These are phyloP conservation scores for Sequoiadendron giganteum DNA, from an alignment of 75 land plant genomes.

Conservation along the genomic window DNA sequence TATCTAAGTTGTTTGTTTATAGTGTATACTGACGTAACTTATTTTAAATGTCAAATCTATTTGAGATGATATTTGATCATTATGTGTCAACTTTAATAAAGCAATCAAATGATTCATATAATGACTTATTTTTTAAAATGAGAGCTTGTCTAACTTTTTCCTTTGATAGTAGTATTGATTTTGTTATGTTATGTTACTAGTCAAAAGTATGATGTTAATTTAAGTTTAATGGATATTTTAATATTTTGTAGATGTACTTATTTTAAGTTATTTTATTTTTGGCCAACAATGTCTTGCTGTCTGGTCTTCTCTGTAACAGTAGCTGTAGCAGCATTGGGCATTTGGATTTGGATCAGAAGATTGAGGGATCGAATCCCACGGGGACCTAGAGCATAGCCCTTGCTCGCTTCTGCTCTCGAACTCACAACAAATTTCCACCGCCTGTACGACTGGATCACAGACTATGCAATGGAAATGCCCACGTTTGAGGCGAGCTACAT, in stretches of 20 bases:
- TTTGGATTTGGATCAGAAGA: not conserved
- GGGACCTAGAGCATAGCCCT: not conserved
- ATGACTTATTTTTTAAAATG: too few relatives aligned
- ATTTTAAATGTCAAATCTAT: too few relatives aligned
- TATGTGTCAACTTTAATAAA: too few relatives aligned
- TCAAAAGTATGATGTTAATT: too few relatives aligned
- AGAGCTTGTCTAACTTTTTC: too few relatives aligned
- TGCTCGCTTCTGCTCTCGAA: not conserved
- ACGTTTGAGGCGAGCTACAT: not conserved
- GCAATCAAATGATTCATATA: too few relatives aligned
- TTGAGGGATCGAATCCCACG: not conserved
- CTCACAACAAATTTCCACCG: conserved; percentile 8
- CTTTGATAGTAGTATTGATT: too few relatives aligned
- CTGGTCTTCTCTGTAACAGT: not conserved
- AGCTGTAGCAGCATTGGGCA: not conserved
- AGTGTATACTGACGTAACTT: too few relatives aligned
- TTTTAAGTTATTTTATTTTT: not conserved
- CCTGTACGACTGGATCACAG: conserved; percentile 12
- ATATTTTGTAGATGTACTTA: not conserved
- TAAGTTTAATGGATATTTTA: too few relatives aligned
- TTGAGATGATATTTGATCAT: too few relatives aligned
- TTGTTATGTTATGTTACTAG: too few relatives aligned
- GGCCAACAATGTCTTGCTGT: not conserved
- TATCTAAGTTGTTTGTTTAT: too few relatives aligned
- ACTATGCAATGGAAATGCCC: conserved; percentile 1